Percentiles rank a stretch among this genome's conserved stretches.
Conservation (phyloP, 306 rosid genomes). For the Arachis hypogaea region DNA sequence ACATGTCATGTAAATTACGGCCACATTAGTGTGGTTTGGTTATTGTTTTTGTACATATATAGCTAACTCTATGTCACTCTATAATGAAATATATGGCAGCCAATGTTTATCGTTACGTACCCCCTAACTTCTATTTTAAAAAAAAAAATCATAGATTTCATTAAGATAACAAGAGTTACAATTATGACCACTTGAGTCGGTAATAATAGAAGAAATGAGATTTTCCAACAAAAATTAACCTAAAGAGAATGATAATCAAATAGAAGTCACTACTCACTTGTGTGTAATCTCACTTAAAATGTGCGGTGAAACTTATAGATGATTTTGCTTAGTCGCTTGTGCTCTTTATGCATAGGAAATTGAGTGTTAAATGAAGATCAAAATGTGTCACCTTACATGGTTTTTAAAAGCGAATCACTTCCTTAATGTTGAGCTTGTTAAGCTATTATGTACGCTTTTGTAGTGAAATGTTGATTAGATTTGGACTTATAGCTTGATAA, state of each 20-base stretch:
- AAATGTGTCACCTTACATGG: not conserved
- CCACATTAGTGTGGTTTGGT: constrained; percentile 7
- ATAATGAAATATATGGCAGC: not conserved
- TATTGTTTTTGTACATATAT: constrained; percentile 33
- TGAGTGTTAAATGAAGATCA: not conserved
- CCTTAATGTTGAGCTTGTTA: not conserved
- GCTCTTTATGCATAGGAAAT: not conserved
- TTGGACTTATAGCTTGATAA: not conserved
- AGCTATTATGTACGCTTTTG: not conserved
- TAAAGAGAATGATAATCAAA: not conserved
- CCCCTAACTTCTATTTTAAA: not conserved
- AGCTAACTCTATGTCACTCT: not conserved
- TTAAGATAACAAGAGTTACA: no score
- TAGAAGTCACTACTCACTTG: not conserved
- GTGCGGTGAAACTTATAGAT: no score
- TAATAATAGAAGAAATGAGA: no score
- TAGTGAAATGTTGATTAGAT: not conserved
- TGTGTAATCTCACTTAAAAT: not conserved
- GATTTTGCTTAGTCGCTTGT: no score
- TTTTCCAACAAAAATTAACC: no score
- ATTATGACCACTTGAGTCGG: no score
- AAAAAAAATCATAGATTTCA: no score
- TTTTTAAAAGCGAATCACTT: not conserved
- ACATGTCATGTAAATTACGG: constrained; percentile 44
- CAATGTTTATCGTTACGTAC: not conserved